A percentile compares a stretch with the other conserved stretches of the same genome.
phyloP scores from a whole-genome alignment of 768 basidiomycete species.

The Suillus brevipes region DNA sequence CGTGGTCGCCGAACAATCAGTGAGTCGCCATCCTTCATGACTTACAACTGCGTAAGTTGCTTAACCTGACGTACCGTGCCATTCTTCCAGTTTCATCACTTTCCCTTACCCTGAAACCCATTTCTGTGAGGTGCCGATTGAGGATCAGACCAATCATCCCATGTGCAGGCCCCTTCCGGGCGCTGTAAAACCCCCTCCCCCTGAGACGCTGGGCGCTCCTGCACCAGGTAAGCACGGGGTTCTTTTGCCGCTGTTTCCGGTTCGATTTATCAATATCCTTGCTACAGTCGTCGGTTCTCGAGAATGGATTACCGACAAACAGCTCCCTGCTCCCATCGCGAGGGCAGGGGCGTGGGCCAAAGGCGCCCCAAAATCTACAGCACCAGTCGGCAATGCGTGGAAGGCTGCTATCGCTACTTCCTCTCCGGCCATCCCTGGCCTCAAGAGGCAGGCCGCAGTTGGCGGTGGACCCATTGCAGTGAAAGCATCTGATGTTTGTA shows the following conservation, averaged over 20 bases:
- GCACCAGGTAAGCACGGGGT: constrained; percentile 32
- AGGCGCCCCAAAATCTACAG: constrained; percentile 18
- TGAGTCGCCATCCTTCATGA: constrained; percentile 15
- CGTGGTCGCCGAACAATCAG: constrained; percentile 28
- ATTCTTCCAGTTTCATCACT: constrained; percentile 27
- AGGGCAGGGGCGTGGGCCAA: constrained; percentile 20
- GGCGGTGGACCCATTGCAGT: constrained; percentile 28
- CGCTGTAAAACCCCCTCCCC: constrained; percentile 25
- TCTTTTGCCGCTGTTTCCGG: background rate
- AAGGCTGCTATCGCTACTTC: constrained; percentile 14
- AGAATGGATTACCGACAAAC: constrained; percentile 25
- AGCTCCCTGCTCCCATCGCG: constrained; percentile 3
- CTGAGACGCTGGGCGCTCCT: constrained; percentile 22
- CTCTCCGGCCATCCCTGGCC: background rate
- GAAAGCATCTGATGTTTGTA: constrained; percentile 31
- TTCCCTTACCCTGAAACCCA: constrained; percentile 42
- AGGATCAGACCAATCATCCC: constrained; percentile 37
- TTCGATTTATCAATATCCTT: constrained; percentile 6
- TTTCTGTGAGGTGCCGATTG: constrained; percentile 40
- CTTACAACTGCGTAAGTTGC: background rate
- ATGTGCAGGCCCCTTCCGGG: constrained; percentile 48
- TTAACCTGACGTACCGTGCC: background rate
- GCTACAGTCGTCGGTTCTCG: constrained; percentile 31
- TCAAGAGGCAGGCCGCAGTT: constrained; percentile 24
- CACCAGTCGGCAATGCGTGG: constrained; percentile 24